A percentile compares a stretch with the other conserved stretches of the same genome.
phyloP scores from a whole-genome alignment of 306 rosid species.

The Glycine tomentella region DNA sequence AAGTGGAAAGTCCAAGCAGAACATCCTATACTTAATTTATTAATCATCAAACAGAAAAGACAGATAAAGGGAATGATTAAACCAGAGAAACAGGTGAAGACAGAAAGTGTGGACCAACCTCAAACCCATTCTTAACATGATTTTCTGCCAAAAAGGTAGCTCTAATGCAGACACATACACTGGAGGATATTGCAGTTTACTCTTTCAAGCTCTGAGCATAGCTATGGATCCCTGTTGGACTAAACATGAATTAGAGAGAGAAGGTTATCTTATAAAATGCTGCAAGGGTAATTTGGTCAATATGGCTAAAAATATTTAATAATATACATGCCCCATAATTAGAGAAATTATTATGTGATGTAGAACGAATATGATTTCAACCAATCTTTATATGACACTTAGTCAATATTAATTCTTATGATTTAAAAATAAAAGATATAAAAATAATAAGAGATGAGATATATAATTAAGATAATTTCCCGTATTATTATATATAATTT shows the following conservation, averaged over 20 bases:
- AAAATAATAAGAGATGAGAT: too few relatives aligned
- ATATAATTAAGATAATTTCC: too few relatives aligned
- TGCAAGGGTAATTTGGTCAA: constrained; percentile 43
- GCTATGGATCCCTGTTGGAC: background rate
- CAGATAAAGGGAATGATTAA: background rate
- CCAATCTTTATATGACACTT: too few relatives aligned
- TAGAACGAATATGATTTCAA: too few relatives aligned
- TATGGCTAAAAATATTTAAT: background rate
- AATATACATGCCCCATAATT: background rate
- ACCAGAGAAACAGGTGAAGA: constrained; percentile 9
- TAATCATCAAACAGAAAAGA: constrained; percentile 11
- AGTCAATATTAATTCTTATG: too few relatives aligned
- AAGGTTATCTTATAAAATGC: background rate
- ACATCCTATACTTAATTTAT: background rate
- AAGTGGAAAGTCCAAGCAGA: constrained; percentile 28
- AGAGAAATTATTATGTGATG: too few relatives aligned
- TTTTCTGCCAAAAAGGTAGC: constrained; percentile 36
- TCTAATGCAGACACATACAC: constrained; percentile 5
- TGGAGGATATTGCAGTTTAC: constrained; percentile 3
- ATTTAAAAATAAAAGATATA: too few relatives aligned
- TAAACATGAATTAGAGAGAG: background rate
- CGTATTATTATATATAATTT: too few relatives aligned
- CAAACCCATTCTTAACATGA: constrained; percentile 48
- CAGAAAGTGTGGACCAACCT: constrained; percentile 48
- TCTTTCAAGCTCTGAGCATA: constrained; percentile 29